Evolutionary conservation across 305 asterid species (phyloP), one percentile per base, ranked within the genome.

Genomic region (Striga hermonthica): DNA sequence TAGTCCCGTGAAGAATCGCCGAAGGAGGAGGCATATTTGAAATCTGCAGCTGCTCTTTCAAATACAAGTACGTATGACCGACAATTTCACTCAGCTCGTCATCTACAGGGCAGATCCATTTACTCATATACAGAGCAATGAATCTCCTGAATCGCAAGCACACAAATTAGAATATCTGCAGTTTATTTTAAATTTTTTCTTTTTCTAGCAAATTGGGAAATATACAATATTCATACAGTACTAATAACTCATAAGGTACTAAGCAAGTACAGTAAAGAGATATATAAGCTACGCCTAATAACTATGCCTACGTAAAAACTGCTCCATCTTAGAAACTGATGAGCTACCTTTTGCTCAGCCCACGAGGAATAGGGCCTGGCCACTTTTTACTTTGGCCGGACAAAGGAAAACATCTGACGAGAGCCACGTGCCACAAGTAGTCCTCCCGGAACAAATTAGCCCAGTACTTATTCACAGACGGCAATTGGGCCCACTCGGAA

Each of bases 321-420:
- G 31, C 31, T 22, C 31, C 31, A 22, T 22, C 31, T 22, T 22
- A 22, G 31, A 2, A 22, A 57, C 49, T 28, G 36, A 40, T 34
- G 43, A 28, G n/a, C 9, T 53, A 83, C 95, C 92, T 83, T 82
- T 85, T 87, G 87, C 78, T 83, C 66, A 72, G 59, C 49, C 90
- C 92, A 43, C 77, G 79, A 76, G 90, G 90, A 57, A 85, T 83
- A 65, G 93, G 95, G 44, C 92, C 95, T 1, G 92, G 95, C 90
- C 95, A 87, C 62, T 75, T 66, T 74, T 80, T 76, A 63, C 73
- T 79, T 38, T 71, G 83, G 70, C 56, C 78, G 37, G 89, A 83
- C 12, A 71, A 67, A 62, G 95, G 95, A 50, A 83, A 87, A 67
- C 76, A 77, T 70, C 75, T 80, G 60, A 71, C 5, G 54, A 87